Evolutionary conservation across 140 eudicot species (phyloP).

Genomic region (Ambrosia hybrid): DNA sequence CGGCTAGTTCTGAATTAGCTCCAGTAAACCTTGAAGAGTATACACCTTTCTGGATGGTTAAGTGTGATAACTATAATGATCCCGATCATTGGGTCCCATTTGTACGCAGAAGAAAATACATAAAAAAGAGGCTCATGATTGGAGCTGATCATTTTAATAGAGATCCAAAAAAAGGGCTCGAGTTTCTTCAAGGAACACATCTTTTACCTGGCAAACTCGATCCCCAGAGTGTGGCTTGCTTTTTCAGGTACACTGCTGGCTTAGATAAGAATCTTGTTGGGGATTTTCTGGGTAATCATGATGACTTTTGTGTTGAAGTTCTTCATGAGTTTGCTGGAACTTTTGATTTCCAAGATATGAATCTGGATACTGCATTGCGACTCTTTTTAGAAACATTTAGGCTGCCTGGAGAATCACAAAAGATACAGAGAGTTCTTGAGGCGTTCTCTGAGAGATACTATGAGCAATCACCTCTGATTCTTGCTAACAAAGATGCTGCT

Average conservation of each 20-base stretch:
- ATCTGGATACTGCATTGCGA: constrained; percentile 80
- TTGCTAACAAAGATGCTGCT: constrained; percentile 91
- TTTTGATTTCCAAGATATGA: constrained; percentile 94
- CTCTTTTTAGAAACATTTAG: constrained; percentile 87
- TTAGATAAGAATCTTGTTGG: constrained; percentile 94
- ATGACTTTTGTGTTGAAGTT: constrained; percentile 93
- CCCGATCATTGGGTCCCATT: constrained; percentile 93
- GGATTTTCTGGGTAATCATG: constrained; percentile 92
- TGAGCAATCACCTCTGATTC: constrained; percentile 73
- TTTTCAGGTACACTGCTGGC: constrained; percentile 90
- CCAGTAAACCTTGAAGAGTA: constrained; percentile 76
- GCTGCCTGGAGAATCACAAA: constrained; percentile 92
- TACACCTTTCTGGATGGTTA: constrained; percentile 91
- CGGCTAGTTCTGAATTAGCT: constrained; percentile 53
- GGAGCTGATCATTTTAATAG: constrained; percentile 96
- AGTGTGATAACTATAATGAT: constrained; percentile 70
- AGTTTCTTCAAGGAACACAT: constrained; percentile 91
- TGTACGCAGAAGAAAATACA: constrained; percentile 75
- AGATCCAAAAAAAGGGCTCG: constrained; percentile 90
- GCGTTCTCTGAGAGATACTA: constrained; percentile 91
- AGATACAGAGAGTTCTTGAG: constrained; percentile 90
- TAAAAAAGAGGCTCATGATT: constrained; percentile 85
- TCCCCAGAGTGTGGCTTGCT: constrained; percentile 94
- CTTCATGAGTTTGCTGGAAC: constrained; percentile 94
- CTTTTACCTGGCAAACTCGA: constrained; percentile 89